These are phyloP conservation scores for Westerdykella aurantiaca DNA, from an alignment of 2,329 filamentous ascomycete species.

Conservation along the genomic window DNA sequence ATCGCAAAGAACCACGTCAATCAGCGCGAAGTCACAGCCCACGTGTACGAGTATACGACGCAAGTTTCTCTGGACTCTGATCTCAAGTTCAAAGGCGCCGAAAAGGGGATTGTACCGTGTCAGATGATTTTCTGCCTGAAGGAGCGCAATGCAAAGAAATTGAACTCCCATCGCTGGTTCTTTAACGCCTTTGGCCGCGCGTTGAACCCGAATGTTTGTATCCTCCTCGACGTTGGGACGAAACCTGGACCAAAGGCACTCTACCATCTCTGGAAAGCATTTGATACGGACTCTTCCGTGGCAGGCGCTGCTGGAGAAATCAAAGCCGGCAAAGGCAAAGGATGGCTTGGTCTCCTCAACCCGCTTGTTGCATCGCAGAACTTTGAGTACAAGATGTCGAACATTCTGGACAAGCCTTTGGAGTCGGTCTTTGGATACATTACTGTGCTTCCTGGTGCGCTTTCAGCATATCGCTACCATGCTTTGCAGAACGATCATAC, in stretches of 20 bases:
- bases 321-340: slow-evolving; percentile 89
- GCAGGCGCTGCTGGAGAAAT: slow-evolving; percentile 97
- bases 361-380: slow-evolving; percentile 95
- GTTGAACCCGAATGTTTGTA: slow-evolving; percentile 92
- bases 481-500: slow-evolving; percentile 95
- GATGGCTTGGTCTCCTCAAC: slow-evolving; percentile 77
- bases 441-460: slow-evolving; percentile 87
- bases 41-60: slow-evolving; percentile 98
- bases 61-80: slow-evolving; percentile 94
- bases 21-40: slow-evolving; percentile 86
- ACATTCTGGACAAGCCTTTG: slow-evolving; percentile 94
- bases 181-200: slow-evolving; percentile 96
- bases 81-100: slow-evolving; percentile 96
- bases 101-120: slow-evolving; percentile 96
- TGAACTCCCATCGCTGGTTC: slow-evolving; percentile 98
- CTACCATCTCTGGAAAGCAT: slow-evolving; percentile 99
- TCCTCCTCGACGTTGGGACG: slow-evolving; percentile 92
- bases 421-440: slow-evolving; percentile 99
- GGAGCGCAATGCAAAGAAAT: slow-evolving; percentile 94
- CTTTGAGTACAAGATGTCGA: slow-evolving; percentile 99
- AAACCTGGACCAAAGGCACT: slow-evolving; percentile 81
- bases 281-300: slow-evolving; percentile 95
- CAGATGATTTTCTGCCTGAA: slow-evolving; percentile 99
- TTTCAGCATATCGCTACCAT: slow-evolving; percentile 93
- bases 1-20: slow-evolving; percentile 99